Evolutionary conservation across 306 rosid genomes (phyloP), one percentile per base, ranked within the genome.

Genomic region (Oemleria cerasiformis): DNA sequence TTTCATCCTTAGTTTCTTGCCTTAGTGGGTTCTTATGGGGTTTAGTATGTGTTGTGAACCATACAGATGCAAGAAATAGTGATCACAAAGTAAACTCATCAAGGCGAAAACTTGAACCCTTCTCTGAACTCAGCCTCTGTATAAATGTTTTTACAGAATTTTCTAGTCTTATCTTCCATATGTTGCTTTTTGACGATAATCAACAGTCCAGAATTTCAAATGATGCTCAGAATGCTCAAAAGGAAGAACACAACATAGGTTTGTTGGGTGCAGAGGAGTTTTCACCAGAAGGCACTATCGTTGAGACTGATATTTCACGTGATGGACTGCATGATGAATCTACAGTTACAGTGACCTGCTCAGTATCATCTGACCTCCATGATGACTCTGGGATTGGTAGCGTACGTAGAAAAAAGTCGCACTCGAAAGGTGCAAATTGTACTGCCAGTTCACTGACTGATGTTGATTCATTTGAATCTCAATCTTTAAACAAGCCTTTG

Each of bases 11-110:
- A 59, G 78, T 83, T 64, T 86, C 94, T 38, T 86, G 96, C 80
- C 80, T 87, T 49, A 76, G 88, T 83, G 92, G 97, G 73, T 72
- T 91, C 81, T 80, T 93, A 39, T 83, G 97, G 88, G 90, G 91
- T 74, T 62, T 93, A 41, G 88, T 86, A 68, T 86, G 82, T 65
- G 73, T 64, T 68, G 64, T 83, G 80, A 82, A 76, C 61, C 75
- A 51, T 63, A 73, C 67, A 49, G 79, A 81, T 76, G 74, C 61
- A 17, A 76, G 79, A 73, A 80, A 54, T 55, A 10, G 71, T 57
- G 75, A 78, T 71, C 61, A 42, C 63, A 80, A 75, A 65, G 70
- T 45, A 56, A 73, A 77, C 80, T 77, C 73, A 74, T 80, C 78
- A 60, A 67, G 72, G 73, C 67, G 71, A 85, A 83, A 80, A 76